Percentiles rank a stretch among this genome's conserved stretches.
These are phyloP conservation scores for Clarireedia sp. DNA, from an alignment of 2,329 filamentous ascomycete species.

Conservation along the genomic window DNA sequence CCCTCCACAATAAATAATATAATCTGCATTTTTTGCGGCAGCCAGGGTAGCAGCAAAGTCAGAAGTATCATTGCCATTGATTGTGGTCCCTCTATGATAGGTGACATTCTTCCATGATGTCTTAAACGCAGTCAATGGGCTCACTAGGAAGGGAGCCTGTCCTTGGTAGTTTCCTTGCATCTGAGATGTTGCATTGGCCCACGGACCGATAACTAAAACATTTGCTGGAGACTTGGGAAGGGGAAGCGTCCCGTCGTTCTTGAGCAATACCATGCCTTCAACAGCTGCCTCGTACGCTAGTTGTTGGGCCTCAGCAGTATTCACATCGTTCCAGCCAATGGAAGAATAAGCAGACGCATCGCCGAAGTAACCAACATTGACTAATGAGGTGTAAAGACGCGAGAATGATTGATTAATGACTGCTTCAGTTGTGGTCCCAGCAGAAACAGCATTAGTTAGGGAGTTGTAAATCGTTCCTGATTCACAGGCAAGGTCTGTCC, in stretches of 20 bases:
- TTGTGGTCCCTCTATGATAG: slow-evolving; percentile 32
- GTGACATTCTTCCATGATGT: slow-evolving; percentile 5
- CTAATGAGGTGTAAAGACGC: slow-evolving; percentile 46
- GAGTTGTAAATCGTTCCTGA: slow-evolving; percentile 16
- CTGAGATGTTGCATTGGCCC: slow-evolving; percentile 19
- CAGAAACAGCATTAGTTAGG: slow-evolving; percentile 13
- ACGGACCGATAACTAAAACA: slow-evolving; percentile 20
- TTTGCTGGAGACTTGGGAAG: slow-evolving; percentile 14
- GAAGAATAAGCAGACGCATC: slow-evolving; percentile 29
- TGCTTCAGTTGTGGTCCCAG: slow-evolving; percentile 35
- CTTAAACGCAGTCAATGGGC: slow-evolving; percentile 37
- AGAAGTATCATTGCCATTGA: background rate
- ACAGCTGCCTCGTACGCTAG: slow-evolving; percentile 20
- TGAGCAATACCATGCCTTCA: slow-evolving; percentile 22
- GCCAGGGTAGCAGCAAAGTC: background rate
- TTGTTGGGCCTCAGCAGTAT: slow-evolving; percentile 12
- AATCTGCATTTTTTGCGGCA: slow-evolving; percentile 31
- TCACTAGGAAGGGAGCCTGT: slow-evolving; percentile 16
- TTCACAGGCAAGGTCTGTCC: slow-evolving; percentile 16
- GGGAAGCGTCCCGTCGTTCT: slow-evolving; percentile 22
- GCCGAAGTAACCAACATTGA: slow-evolving; percentile 52
- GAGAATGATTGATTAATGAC: slow-evolving; percentile 42
- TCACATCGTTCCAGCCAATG: slow-evolving; percentile 42
- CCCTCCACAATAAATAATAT: slow-evolving; percentile 47
- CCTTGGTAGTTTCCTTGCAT: slow-evolving; percentile 24